These are phyloP conservation scores for Nicotiana tabacum DNA, from an alignment of 257 asterid genomes.

Conservation along the genomic window DNA sequence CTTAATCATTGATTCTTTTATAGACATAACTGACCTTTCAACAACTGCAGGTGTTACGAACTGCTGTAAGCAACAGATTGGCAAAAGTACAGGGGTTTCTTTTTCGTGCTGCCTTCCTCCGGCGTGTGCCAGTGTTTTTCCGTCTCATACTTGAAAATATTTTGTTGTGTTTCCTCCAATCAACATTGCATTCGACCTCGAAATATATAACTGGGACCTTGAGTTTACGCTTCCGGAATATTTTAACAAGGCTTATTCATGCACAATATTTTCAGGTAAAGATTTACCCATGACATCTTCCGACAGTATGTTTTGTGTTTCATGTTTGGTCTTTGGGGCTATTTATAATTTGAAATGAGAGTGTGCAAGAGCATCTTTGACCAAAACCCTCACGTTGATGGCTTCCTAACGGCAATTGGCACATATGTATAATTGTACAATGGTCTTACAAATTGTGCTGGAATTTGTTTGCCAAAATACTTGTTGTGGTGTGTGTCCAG, in stretches of 20 bases:
- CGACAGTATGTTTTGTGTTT: conserved; percentile 13
- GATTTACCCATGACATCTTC: conserved; percentile 7
- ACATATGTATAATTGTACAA: neutral
- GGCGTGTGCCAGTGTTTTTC: conserved; percentile 85
- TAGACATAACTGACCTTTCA: neutral
- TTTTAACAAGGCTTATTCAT: conserved; percentile 84
- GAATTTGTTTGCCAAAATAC: neutral
- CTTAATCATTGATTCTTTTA: neutral
- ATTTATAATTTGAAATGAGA: neutral
- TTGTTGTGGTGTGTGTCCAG: neutral
- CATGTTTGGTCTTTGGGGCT: conserved; percentile 2
- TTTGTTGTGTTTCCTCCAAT: conserved; percentile 79
- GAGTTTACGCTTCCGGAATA: conserved; percentile 81
- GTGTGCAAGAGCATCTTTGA: neutral
- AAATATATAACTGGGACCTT: conserved; percentile 90
- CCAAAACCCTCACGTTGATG: neutral
- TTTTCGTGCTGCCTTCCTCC: conserved; percentile 95
- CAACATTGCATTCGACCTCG: conserved; percentile 85
- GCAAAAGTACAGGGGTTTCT: conserved; percentile 99
- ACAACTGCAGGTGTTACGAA: conserved; percentile 64
- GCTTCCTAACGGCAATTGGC: neutral
- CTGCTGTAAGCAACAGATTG: conserved; percentile 92
- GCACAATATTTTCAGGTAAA: conserved; percentile 90
- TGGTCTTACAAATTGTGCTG: neutral
- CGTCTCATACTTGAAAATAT: conserved; percentile 92